These are phyloP conservation scores for Colletotrichum lupini DNA, from an alignment of 2,329 filamentous ascomycete species.

Conservation along the genomic window DNA sequence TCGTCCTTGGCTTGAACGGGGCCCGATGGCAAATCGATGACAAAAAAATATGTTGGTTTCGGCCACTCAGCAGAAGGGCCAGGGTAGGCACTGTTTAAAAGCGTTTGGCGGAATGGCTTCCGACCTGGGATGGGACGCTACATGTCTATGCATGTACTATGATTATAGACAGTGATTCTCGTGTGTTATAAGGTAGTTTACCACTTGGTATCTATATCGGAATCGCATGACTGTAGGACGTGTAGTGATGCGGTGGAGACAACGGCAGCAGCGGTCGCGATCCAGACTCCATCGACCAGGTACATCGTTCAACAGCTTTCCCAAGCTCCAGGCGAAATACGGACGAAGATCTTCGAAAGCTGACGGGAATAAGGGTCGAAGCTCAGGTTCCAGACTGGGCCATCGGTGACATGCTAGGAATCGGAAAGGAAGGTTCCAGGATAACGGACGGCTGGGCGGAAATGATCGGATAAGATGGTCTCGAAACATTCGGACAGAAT, in stretches of 20 bases:
- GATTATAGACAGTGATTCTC: neutral
- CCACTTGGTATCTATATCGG: conserved; percentile 2
- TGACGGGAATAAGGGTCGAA: conserved; percentile 2
- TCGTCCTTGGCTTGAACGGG: conserved; percentile 2
- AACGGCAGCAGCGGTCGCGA: conserved; percentile 5
- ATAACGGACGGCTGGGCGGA: conserved; percentile 8
- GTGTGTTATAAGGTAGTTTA: neutral
- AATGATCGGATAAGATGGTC: conserved; percentile 16
- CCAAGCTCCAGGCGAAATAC: conserved; percentile 13
- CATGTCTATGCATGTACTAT: neutral
- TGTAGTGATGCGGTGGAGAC: conserved; percentile 10
- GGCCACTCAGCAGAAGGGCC: conserved; percentile 6
- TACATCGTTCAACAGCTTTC: conserved; percentile 9
- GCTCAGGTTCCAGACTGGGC: neutral
- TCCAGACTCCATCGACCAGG: conserved; percentile 26
- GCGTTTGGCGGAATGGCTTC: conserved; percentile 14
- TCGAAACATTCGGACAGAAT: conserved; percentile 11
- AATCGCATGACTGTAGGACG: neutral
- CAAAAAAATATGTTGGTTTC: neutral
- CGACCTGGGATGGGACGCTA: neutral
- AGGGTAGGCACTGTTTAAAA: neutral
- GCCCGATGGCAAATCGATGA: conserved; percentile 15
- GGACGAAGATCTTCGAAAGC: conserved; percentile 12
- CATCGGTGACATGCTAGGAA: conserved; percentile 15
- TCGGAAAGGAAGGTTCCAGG: conserved; percentile 4